Base-by-base conservation (phyloP, 2,329 filamentous ascomycete genomes). In the Fusarium abutilonis region DNA sequence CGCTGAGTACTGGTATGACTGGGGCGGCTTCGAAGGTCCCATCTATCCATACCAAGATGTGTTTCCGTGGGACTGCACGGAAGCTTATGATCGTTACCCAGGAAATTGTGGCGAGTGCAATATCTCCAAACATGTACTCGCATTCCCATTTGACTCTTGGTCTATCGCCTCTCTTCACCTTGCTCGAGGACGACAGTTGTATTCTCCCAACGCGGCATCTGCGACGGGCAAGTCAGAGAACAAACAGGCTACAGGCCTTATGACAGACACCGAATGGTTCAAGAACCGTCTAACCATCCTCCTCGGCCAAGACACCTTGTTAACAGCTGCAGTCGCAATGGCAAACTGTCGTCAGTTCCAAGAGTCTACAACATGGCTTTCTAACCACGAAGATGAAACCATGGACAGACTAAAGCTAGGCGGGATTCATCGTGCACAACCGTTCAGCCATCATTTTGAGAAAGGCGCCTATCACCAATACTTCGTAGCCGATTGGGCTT, bases 41-140 rank as follows among this genome's bases (percentile, higher is more conserved):
- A 56, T 79, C 4, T 80, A 80, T 52, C 64, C 57, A 4, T 74
- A 78, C 47, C 77, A 79, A 45, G 71, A 76, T 46, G 43, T 78
- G 14, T 80, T 80, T 44, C 78, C 77, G 1, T 80, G 78, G 78
- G 78, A 80, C 61, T 81, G 78, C 55, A 80, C 78, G 0, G 77
- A 79, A 51, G 78, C 77, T 2, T 79, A 74, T 51, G 69, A 69
- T 9, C 61, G 71, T 3, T 75, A 76, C 28, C 75, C 75, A 0
- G 66, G 67, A 6, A 69, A 56, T 6, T 80, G 78, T 48, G 74
- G 74, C 10, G 36, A 65, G 1, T 81, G 78, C 63, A 79, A 75
- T 29, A 63, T 80, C 3, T 60, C 77, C 0, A 80, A 79, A 50
- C 79, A 81, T 59, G 70, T 78, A 0, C 76, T 75, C 60, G 77